Evolutionary conservation across 768 basidiomycete species (phyloP).

Genomic region (Termitomyces titanicus): DNA sequence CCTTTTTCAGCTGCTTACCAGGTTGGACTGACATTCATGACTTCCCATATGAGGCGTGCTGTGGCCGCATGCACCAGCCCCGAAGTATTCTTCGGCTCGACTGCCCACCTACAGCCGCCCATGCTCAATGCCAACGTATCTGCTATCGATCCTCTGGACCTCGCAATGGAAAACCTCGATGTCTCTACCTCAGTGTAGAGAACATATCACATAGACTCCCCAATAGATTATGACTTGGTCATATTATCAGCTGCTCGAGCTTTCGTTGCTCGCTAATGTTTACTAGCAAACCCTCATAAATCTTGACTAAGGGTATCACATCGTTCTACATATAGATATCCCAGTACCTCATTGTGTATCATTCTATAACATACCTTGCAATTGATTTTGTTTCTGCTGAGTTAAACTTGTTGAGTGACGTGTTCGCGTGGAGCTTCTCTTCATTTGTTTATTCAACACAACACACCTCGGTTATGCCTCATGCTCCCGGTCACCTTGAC

Average conservation of each 20-base stretch:
- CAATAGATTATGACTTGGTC: not conserved
- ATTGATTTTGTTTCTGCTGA: not conserved
- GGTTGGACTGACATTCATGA: conserved; percentile 92
- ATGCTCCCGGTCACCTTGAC: conserved; percentile 48
- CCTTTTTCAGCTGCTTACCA: conserved; percentile 78
- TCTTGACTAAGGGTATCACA: too few relatives aligned
- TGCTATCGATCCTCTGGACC: conserved; percentile 52
- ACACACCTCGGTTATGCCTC: conserved; percentile 30
- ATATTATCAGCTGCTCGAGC: not conserved
- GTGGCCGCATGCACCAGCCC: conserved; percentile 93
- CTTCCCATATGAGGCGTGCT: conserved; percentile 91
- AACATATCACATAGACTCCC: not conserved
- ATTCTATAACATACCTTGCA: conserved; percentile 2
- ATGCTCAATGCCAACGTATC: conserved; percentile 34
- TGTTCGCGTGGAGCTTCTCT: not conserved
- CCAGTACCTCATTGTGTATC: conserved; percentile 5
- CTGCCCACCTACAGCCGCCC: conserved; percentile 33
- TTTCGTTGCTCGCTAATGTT: conserved; percentile 2
- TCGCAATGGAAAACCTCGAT: conserved; percentile 59
- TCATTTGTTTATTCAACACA: not conserved
- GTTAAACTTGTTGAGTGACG: not conserved
- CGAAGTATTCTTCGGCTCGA: conserved; percentile 77
- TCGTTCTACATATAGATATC: conserved; percentile 8
- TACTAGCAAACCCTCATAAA: too few relatives aligned
- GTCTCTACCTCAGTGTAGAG: conserved; percentile 5